Percentiles rank a stretch among this genome's conserved stretches.
Conservation (phyloP, 2,329 filamentous ascomycete genomes). For the Alternaria sp. region DNA sequence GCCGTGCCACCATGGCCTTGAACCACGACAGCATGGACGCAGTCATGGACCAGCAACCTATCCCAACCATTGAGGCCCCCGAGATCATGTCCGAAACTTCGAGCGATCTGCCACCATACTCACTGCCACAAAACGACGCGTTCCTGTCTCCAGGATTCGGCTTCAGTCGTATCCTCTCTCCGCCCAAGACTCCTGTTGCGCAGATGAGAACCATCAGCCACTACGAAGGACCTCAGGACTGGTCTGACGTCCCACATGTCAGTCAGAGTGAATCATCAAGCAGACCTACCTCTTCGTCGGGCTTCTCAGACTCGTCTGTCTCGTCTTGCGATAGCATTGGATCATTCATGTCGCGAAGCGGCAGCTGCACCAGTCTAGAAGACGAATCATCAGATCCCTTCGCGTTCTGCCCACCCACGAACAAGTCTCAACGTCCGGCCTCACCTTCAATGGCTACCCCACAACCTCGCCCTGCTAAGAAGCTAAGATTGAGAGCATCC, state of each 20-base stretch:
- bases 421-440: conserved; percentile 38
- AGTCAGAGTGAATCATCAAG: conserved; percentile 56
- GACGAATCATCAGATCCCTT: conserved; percentile 68
- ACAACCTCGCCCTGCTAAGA: conserved; percentile 47
- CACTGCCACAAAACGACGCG: conserved; percentile 41
- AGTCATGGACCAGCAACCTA: conserved; percentile 44
- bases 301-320: conserved; percentile 69
- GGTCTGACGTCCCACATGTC: conserved; percentile 44
- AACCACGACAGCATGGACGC: conserved; percentile 37
- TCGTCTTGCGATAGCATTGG: conserved; percentile 67
- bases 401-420: conserved; percentile 52
- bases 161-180: conserved; percentile 53
- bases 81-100: conserved; percentile 46
- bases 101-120: conserved; percentile 36
- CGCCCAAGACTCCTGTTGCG: conserved; percentile 60
- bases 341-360: conserved; percentile 66
- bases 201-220: conserved; percentile 47
- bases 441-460: conserved; percentile 45
- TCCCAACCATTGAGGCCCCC: conserved; percentile 62
- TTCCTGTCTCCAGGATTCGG: conserved; percentile 55
- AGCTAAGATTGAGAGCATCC: conserved; percentile 54
- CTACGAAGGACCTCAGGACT: conserved; percentile 41
- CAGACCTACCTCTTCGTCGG: conserved; percentile 67
- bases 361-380: conserved; percentile 69
- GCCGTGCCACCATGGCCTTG: conserved; percentile 49